Conservation (phyloP, 116 monocot species). For the Zostera marina region DNA sequence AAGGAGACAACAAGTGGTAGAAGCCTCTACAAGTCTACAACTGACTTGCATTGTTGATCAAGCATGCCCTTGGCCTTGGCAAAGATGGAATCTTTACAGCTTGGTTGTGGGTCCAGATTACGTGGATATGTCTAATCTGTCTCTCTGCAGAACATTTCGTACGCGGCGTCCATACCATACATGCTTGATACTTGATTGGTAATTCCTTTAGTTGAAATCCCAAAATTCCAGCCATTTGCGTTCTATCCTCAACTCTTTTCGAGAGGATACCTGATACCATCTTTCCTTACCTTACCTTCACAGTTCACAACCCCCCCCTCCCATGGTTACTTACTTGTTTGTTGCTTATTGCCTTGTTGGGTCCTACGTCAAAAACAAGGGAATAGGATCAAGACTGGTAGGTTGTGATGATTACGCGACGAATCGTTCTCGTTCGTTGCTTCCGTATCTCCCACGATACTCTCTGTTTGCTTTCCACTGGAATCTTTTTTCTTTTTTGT, state of each 20-base stretch:
- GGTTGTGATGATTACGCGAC: not conserved
- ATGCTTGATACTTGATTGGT: too few species aligned
- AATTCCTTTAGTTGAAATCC: too few species aligned
- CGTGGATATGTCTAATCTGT: not conserved
- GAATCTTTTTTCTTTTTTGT: not conserved
- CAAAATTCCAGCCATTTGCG: too few species aligned
- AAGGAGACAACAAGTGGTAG: not conserved
- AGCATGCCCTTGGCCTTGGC: not conserved
- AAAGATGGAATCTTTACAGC: not conserved
- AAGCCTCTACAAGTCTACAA: not conserved
- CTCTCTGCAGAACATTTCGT: not conserved
- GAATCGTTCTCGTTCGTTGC: slow-evolving; percentile 3
- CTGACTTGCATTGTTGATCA: not conserved
- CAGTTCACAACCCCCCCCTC: not conserved
- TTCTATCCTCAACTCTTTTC: not conserved
- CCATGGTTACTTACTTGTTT: too few species aligned
- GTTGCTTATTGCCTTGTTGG: not conserved
- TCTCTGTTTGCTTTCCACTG: not conserved
- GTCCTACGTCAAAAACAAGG: not conserved
- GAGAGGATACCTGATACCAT: too few species aligned
- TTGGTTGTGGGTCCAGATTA: not conserved
- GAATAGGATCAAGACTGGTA: not conserved
- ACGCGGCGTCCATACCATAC: not conserved
- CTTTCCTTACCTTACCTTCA: not conserved
- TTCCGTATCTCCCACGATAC: not conserved